These are phyloP conservation scores for Trichomonas vaginalis DNA, from an alignment of 208 protist genomes.

Conservation along the genomic window DNA sequence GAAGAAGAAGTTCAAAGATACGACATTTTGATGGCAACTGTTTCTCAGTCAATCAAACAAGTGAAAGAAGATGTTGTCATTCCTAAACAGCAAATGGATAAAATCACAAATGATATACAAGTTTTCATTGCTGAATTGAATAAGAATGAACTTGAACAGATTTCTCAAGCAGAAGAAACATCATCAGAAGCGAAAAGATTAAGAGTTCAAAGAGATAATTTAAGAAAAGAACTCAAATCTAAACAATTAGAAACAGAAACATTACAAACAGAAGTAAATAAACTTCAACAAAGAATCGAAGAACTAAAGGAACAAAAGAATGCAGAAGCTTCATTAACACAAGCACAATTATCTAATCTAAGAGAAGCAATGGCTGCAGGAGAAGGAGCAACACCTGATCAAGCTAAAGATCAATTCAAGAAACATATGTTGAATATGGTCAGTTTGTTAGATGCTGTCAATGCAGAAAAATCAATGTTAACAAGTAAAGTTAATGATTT, in stretches of 20 bases:
- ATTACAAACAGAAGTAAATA: not conserved
- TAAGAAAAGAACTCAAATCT: not conserved
- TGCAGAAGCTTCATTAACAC: not conserved
- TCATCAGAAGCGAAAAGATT: not conserved
- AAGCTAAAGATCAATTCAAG: not conserved
- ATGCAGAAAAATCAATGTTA: not conserved
- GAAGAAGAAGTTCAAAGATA: not conserved
- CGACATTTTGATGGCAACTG: not conserved
- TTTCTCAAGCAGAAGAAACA: not conserved
- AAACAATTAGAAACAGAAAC: not conserved
- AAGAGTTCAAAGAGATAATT: constrained; percentile 8
- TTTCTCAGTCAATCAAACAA: not conserved
- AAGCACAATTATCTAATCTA: not conserved
- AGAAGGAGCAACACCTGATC: not conserved
- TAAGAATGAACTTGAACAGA: not conserved
- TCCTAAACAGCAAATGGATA: not conserved
- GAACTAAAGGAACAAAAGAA: not conserved
- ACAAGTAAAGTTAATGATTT: not conserved
- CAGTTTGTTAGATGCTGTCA: not conserved
- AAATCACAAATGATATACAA: not conserved
- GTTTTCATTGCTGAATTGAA: not conserved
- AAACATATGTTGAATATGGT: not conserved
- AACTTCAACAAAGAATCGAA: not conserved
- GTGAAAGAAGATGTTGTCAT: not conserved
- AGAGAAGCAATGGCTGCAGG: not conserved